A percentile compares a stretch with the other conserved stretches of the same genome.
These are phyloP conservation scores for Cryptococcus jaspeensis DNA, from an alignment of 1,284 basidiomycete genomes.

Conservation along the genomic window DNA sequence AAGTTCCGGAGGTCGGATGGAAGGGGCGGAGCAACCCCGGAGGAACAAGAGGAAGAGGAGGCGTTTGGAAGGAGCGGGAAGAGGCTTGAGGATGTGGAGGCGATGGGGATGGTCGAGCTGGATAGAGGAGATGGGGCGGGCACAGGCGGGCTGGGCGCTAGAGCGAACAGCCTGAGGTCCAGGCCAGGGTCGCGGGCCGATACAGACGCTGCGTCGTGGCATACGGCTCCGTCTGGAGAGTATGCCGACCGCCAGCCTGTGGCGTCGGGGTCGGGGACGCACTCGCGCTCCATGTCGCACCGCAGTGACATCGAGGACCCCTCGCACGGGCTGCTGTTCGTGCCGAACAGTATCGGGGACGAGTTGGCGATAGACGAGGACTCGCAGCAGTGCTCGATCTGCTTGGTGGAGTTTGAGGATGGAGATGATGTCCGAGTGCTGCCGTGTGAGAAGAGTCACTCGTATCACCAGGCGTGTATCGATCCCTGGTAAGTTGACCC, in stretches of 20 bases:
- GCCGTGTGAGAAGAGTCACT: conserved; percentile 83
- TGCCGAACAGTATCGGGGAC: not conserved
- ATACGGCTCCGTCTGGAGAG: not conserved
- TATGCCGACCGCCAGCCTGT: not conserved
- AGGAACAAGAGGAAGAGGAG: not conserved
- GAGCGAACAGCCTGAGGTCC: not conserved
- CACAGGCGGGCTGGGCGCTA: not conserved
- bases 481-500: conserved; percentile 48
- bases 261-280: not conserved
- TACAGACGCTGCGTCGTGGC: not conserved
- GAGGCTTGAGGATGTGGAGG: not conserved
- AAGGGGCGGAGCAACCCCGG: not conserved
- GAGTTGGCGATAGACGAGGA: conserved; percentile 48
- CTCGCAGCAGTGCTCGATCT: conserved; percentile 90
- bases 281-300: too few relatives aligned
- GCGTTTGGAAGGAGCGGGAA: not conserved
- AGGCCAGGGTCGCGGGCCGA: not conserved
- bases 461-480: conserved; percentile 68
- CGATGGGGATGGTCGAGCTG: not conserved
- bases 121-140: not conserved
- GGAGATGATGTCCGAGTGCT: conserved; percentile 85
- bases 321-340: too few relatives aligned
- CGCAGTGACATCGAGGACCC: too few relatives aligned
- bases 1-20: conserved; percentile 62
- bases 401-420: conserved; percentile 86